Conservation (phyloP, 768 basidiomycete species). For the Mycena alexandri region DNA sequence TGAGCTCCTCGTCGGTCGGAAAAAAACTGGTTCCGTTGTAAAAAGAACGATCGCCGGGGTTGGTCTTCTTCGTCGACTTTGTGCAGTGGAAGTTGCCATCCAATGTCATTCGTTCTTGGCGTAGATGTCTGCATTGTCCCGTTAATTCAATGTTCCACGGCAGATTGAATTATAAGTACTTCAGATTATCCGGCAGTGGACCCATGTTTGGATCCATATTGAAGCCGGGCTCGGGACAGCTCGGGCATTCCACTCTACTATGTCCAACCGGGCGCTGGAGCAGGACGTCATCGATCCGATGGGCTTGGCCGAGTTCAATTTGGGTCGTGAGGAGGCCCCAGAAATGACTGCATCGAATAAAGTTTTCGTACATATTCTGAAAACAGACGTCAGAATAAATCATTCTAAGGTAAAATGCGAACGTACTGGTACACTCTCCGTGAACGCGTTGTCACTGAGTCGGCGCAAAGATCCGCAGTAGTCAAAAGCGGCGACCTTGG, state of each 20-base stretch:
- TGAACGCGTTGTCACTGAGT: conserved; percentile 18
- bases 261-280: not conserved
- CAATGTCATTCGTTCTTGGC: too few relatives aligned
- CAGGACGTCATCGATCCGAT: not conserved
- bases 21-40: too few relatives aligned
- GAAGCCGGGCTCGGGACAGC: conserved; percentile 27
- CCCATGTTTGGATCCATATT: conserved; percentile 16
- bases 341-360: not conserved
- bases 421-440: conserved; percentile 1
- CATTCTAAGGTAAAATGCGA: too few relatives aligned
- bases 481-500: conserved; percentile 6
- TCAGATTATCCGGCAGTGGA: not conserved
- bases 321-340: not conserved
- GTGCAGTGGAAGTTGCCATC: too few relatives aligned
- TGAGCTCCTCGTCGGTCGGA: not conserved
- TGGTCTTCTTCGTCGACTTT: too few relatives aligned
- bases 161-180: not conserved
- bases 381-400: too few relatives aligned
- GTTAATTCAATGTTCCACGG: too few relatives aligned
- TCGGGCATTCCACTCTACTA: conserved; percentile 4
- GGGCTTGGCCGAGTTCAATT: not conserved
- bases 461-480: conserved; percentile 2
- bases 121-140: too few relatives aligned
- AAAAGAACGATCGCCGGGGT: too few relatives aligned
- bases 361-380: conserved; percentile 20